Evolutionary conservation across 495 filamentous ascomycete genomes (phyloP), one percentile per base, ranked within the genome.

Genomic region (Aspergillus carlsbadensis): DNA sequence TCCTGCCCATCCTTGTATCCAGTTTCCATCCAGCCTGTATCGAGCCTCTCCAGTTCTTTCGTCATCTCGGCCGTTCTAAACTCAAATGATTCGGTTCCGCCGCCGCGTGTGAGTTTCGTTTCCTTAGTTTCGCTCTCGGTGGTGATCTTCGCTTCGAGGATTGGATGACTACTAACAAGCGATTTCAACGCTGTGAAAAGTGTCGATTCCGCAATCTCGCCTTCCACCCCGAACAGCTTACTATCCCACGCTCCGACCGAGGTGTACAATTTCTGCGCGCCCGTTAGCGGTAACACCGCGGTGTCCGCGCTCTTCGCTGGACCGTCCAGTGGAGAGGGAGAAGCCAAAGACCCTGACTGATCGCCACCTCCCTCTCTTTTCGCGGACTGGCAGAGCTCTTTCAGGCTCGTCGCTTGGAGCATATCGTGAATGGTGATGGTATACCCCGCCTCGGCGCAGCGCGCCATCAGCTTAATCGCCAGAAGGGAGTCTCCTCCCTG

Each of bases 401-500:
- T 22, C 18, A 56, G 11, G n/a, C 53, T 56, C 6, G 53, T 48
- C 21, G 53, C 43, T 15, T 56, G 53, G 34, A 56, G 53, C 35
- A 56, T 40, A 22, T 56, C 43, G 10, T 56, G 43, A 34, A 56
- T 56, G 22, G 53, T 56, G 44, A 56, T 56, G 24, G 44, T 48
- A 34, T 56, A 56, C 53, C 53, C 53, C n/a, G 53, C 53, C 53
- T 56, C 53, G 13, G 20, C 53, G 33, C 53, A 56, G 8, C 53
- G 53, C 43, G 53, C 53, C 53, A 56, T 56, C 18, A 56, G 20
- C 42, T 56, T 56, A 29, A 56, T 56, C 10, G 53, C 53, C 21
- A 56, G 10, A 21, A 56, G 22, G 40, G 53, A 56, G 45, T 56
- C 53, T 41, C 53, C 53, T 24, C 53, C 53, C 35, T 48, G 53